Evolutionary conservation across 2,329 filamentous ascomycete genomes (phyloP), one percentile per base, ranked within the genome.

Genomic region (Botrytis porri): DNA sequence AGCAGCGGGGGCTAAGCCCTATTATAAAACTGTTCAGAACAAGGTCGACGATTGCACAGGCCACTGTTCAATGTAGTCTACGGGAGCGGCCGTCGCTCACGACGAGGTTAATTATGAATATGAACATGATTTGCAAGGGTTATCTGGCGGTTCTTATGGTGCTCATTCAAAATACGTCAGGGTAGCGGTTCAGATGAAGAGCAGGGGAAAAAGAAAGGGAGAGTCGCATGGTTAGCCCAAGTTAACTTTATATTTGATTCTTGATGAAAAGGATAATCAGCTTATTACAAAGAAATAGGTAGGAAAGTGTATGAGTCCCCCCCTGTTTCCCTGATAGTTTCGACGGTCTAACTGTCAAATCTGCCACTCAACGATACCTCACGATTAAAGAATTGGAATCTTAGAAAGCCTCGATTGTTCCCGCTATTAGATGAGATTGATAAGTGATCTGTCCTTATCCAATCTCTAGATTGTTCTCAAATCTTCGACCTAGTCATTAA

Each of bases 381-480:
- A 16, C 5, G 5, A 14, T 14, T 10, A 5, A n/a, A 51, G 48
- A 51, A 51, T n/a, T n/a, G 10, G 4, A n/a, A 7, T n/a, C 14
- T n/a, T 25, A 14, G 14, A 25, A 20, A 51, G 8, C 25, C n/a
- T 14, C 10, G 14, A 14, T n/a, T 0, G 10, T n/a, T 51, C 10
- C 48, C 10, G 14, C 10, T 51, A 10, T 51, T 51, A 10, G 14
- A 51, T 14, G 25, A 51, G 25, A 51, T 14, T 4, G 7, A 51
- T 6, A 1, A 51, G n/a, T n/a, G 0, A 51, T n/a, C 45, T 3
- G 0, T 51, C 6, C 4, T 25, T 25, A 25, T 10, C n/a, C 22
- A 1, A 51, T 51, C 22, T n/a, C 22, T 22, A 51, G 10, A 51
- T 51, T 14, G 1, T n/a, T 25, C n/a, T 51, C 48, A 51, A 3